Percentiles rank a stretch among this genome's conserved stretches.
Conservation (phyloP, 345 rosid genomes). For the Sonneratia caseolaris region DNA sequence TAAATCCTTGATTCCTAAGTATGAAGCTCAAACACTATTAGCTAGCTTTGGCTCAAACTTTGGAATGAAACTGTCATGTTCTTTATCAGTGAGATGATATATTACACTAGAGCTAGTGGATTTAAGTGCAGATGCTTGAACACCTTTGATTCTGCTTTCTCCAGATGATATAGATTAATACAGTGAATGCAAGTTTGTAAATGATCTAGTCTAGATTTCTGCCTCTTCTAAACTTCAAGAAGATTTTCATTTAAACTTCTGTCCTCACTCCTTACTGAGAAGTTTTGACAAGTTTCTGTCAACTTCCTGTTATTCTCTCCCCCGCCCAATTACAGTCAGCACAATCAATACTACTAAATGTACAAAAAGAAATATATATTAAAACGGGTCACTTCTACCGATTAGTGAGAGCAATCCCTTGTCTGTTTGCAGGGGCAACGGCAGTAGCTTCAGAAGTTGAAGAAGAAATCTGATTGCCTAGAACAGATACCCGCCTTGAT, state of each 20-base stretch:
- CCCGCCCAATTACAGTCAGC: not conserved
- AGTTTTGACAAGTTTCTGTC: not conserved
- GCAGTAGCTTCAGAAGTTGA: conserved; percentile 26
- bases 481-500: conserved; percentile 22
- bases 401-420: conserved; percentile 28
- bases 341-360: not conserved
- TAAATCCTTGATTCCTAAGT: too few relatives aligned
- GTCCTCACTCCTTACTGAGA: not conserved
- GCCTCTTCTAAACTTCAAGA: not conserved
- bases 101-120: too few relatives aligned
- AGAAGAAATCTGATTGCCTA: conserved; percentile 19
- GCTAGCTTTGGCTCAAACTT: too few relatives aligned
- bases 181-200: too few relatives aligned
- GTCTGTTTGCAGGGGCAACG: conserved; percentile 16
- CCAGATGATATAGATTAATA: too few relatives aligned
- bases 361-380: not conserved
- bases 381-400: conserved; percentile 20
- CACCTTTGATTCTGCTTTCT: too few relatives aligned
- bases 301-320: not conserved
- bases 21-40: too few relatives aligned
- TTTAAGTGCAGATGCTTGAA: too few relatives aligned
- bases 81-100: too few relatives aligned
- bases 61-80: too few relatives aligned
- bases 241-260: not conserved
- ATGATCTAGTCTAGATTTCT: too few relatives aligned